Base-by-base conservation (phyloP, 495 filamentous ascomycete species). In the Daldinia childiae region DNA sequence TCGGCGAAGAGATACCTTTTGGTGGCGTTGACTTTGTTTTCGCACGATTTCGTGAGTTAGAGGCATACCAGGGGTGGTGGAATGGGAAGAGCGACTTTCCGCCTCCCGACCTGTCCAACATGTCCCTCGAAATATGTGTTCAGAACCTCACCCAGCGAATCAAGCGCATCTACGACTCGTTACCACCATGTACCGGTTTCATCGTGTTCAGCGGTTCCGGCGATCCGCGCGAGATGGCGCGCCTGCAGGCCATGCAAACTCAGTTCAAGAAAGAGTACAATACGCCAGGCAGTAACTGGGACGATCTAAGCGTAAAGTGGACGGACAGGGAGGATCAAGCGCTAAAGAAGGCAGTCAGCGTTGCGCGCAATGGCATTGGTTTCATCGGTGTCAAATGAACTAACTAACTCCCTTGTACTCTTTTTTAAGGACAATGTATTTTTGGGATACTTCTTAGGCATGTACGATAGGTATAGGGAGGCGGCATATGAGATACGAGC, bases 171-270 rank as follows among this genome's bases (percentile, higher is more conserved):
- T 89, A 95, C 79, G 89, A 90, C 5, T 84, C 87, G 3, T 82
- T 98, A 3, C 94, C 95, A 0, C 86, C 87, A 0, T 95, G 93
- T 74, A 97, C 96, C 0, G 89, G 93, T 0, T 88, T 98, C 58
- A 87, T 99, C 4, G 90, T 99, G 11, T 94, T 95, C 80, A 91
- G 89, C 59, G 95, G 95, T 8, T 93, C 91, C 0, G 94, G 96
- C 11, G 93, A 98, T 74, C 93, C 94, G 7, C 86, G 91, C 19
- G 90, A 93, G 71, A 88, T 96, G 81, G 83, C 82, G 60, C 85
- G 90, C 12, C 80, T 97, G 62, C 90, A 93, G 76, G 83, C 84
- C 0, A 83, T 95, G 87, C 90, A 97, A 64, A 82, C 85, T 65
- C 83, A 85, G 67, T 93, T 90, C 80, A 90, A 89, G 71, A 84